Percentiles rank a stretch among this genome's conserved stretches.
These are phyloP conservation scores for Curvularia sp. DNA, from an alignment of 2,329 filamentous ascomycete species.

Conservation along the genomic window DNA sequence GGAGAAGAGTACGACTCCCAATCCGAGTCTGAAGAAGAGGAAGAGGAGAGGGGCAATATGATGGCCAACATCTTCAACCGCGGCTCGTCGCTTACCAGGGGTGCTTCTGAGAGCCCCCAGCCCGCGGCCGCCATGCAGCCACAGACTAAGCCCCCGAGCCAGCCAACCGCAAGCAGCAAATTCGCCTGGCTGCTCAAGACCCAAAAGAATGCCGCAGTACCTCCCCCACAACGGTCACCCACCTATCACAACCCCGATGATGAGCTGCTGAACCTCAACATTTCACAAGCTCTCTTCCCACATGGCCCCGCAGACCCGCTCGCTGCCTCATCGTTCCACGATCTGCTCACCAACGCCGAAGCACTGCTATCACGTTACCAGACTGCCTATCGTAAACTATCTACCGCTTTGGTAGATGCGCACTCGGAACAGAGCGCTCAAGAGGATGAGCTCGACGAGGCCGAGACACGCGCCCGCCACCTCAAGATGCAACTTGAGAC, in stretches of 20 bases:
- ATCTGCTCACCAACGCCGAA: conserved; percentile 64
- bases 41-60: conserved; percentile 41
- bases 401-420: conserved; percentile 55
- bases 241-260: conserved; percentile 49
- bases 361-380: conserved; percentile 63
- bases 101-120: conserved; percentile 30
- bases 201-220: conserved; percentile 42
- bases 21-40: conserved; percentile 29
- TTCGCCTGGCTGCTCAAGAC: conserved; percentile 49
- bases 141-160: conserved; percentile 30
- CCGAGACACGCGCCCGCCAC: conserved; percentile 63
- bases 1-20: conserved; percentile 38
- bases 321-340: conserved; percentile 62
- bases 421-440: conserved; percentile 63
- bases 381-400: conserved; percentile 59
- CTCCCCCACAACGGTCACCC: conserved; percentile 35
- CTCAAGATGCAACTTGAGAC: conserved; percentile 68
- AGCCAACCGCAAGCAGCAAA: conserved; percentile 39
- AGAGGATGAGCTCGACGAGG: conserved; percentile 67
- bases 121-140: conserved; percentile 26
- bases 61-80: conserved; percentile 46
- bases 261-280: conserved; percentile 63
- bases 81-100: conserved; percentile 35
- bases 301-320: conserved; percentile 57
- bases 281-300: conserved; percentile 62